Evolutionary conservation across 1,284 basidiomycete genomes (phyloP).

Genomic region (Leccinum subrobustum): DNA sequence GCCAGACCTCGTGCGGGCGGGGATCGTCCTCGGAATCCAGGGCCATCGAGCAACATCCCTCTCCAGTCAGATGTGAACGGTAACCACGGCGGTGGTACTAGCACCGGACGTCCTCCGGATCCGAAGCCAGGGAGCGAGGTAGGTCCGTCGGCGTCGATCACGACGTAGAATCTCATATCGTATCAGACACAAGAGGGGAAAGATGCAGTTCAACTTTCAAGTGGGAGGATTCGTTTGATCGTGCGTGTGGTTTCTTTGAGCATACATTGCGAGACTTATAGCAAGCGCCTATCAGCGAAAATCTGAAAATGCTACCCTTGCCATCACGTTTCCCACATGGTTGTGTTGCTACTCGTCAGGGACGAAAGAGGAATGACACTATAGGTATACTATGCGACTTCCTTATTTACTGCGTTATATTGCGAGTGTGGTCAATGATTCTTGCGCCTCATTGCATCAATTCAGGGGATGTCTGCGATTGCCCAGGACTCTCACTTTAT

Average conservation of each 20-base stretch:
- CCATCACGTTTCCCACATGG: neutral
- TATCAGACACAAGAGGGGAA: neutral
- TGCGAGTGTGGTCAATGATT: neutral
- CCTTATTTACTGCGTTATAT: neutral
- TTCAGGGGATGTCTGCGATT: neutral
- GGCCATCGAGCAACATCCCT: too few relatives aligned
- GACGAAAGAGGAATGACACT: neutral
- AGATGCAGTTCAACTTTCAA: neutral
- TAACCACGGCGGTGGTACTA: too few relatives aligned
- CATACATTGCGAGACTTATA: neutral
- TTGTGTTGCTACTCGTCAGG: neutral
- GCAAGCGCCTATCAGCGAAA: neutral
- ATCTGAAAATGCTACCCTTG: neutral
- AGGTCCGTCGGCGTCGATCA: neutral
- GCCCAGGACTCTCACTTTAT: neutral
- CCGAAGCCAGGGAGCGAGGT: neutral
- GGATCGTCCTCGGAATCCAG: too few relatives aligned
- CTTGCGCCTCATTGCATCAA: neutral
- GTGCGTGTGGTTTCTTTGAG: neutral
- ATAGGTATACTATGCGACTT: neutral
- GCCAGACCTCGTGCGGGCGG: too few relatives aligned
- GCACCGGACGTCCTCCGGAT: neutral
- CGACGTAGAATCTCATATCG: neutral
- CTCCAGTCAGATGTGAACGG: too few relatives aligned
- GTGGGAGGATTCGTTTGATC: neutral